Percentiles rank a stretch among this genome's conserved stretches.
These are phyloP conservation scores for Colletotrichum trifolii DNA, from an alignment of 2,329 filamentous ascomycete genomes.

Conservation along the genomic window DNA sequence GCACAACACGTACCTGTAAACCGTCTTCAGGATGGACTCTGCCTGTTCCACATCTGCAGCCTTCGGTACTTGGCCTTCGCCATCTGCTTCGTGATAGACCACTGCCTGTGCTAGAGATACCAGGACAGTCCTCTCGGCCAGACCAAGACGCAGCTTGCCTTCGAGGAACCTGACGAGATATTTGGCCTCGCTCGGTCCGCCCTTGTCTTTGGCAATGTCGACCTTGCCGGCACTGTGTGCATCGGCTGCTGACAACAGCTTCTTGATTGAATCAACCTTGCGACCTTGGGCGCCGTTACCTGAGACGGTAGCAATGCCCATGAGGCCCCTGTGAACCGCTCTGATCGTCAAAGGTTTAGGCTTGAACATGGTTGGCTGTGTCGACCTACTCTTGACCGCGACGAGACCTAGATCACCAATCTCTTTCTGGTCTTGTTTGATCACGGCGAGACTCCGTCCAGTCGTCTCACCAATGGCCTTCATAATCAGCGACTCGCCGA, in stretches of 20 bases:
- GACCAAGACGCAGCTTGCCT: slow-evolving; percentile 89
- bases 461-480: slow-evolving; percentile 97
- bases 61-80: slow-evolving; percentile 76
- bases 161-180: slow-evolving; percentile 93
- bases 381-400: slow-evolving; percentile 93
- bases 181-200: slow-evolving; percentile 93
- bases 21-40: slow-evolving; percentile 86
- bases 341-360: slow-evolving; percentile 89
- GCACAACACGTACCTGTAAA: slow-evolving; percentile 75
- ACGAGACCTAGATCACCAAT: slow-evolving; percentile 96
- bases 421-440: slow-evolving; percentile 95
- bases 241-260: slow-evolving; percentile 91
- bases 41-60: slow-evolving; percentile 84
- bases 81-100: slow-evolving; percentile 82
- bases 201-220: slow-evolving; percentile 92
- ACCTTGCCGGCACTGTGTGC: slow-evolving; percentile 78
- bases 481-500: slow-evolving; percentile 98
- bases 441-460: slow-evolving; percentile 85
- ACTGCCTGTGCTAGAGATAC: slow-evolving; percentile 91
- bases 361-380: slow-evolving; percentile 98
- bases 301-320: slow-evolving; percentile 86
- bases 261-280: slow-evolving; percentile 96
- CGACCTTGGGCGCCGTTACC: slow-evolving; percentile 89
- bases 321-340: slow-evolving; percentile 87
- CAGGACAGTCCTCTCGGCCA: slow-evolving; percentile 92